Evolutionary conservation across 345 rosid genomes (phyloP).

Genomic region (Ceriops tagal): DNA sequence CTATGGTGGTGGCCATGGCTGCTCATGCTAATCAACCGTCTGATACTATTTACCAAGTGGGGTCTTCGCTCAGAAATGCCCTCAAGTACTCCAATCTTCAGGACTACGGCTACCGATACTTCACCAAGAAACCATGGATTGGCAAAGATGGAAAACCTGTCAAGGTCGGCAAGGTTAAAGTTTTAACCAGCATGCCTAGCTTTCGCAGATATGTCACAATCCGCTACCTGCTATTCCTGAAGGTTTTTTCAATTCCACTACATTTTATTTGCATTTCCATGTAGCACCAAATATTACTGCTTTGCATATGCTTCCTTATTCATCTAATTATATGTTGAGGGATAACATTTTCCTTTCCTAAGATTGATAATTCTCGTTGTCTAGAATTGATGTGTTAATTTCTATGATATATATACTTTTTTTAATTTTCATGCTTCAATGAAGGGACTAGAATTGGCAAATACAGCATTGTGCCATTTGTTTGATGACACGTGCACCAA

Average conservation of each 20-base stretch:
- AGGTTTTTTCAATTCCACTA: constrained; percentile 40
- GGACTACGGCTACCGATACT: constrained; percentile 43
- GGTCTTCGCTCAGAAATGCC: constrained; percentile 65
- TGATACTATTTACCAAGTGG: constrained; percentile 59
- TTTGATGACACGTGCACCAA: constrained; percentile 40
- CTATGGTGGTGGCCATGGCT: constrained; percentile 37
- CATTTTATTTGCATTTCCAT: background rate
- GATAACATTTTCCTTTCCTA: too few relatives aligned
- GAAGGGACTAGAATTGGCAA: constrained; percentile 50
- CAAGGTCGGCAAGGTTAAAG: constrained; percentile 39
- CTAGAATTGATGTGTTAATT: too few relatives aligned
- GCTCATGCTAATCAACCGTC: constrained; percentile 19
- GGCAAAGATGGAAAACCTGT: constrained; percentile 75
- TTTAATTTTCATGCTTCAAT: background rate
- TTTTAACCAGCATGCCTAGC: constrained; percentile 57
- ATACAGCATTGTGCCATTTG: constrained; percentile 38
- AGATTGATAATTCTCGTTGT: too few relatives aligned
- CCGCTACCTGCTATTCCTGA: constrained; percentile 54
- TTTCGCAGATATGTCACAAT: constrained; percentile 69
- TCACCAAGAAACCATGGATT: constrained; percentile 68
- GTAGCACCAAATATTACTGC: too few relatives aligned
- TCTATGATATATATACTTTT: too few relatives aligned
- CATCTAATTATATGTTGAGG: too few relatives aligned
- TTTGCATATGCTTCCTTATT: too few relatives aligned
- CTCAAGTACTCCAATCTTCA: constrained; percentile 35